phyloP scores from a whole-genome alignment of 805 yeast genomes.

The Lipomyces yamadae region DNA sequence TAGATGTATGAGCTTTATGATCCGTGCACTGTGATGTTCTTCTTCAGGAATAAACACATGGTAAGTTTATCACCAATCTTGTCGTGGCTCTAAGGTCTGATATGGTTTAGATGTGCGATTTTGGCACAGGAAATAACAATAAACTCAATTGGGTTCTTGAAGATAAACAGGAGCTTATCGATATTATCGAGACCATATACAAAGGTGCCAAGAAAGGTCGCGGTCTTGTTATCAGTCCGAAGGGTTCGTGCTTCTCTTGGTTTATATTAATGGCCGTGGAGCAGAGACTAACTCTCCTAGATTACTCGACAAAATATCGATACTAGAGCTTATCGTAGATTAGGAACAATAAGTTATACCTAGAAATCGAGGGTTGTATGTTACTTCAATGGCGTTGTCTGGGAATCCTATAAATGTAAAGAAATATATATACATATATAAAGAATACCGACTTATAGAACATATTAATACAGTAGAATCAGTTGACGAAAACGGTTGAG shows the following conservation, averaged over 20 bases:
- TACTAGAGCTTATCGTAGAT: constrained; percentile 20
- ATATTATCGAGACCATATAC: constrained; percentile 84
- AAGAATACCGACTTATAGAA: neutral
- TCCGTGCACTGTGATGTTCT: constrained; percentile 91
- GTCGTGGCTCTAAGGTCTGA: neutral
- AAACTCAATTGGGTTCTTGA: constrained; percentile 80
- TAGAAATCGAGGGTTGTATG: neutral
- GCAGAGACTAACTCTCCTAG: constrained; percentile 10
- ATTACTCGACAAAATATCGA: constrained; percentile 41
- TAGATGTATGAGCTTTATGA: constrained; percentile 88
- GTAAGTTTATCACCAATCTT: constrained; percentile 13
- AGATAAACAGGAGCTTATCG: constrained; percentile 87
- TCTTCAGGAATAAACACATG: constrained; percentile 65
- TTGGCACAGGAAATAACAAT: constrained; percentile 97
- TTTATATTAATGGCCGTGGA: neutral
- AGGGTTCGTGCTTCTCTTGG: constrained; percentile 40
- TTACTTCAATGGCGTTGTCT: neutral
- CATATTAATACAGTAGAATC: too few species aligned
- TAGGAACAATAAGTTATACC: neutral
- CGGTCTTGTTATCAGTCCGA: constrained; percentile 87
- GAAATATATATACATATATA: neutral
- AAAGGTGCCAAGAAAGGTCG: constrained; percentile 92
- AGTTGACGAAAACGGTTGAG: too few species aligned
- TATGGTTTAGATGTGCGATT: constrained; percentile 77
- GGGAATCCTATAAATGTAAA: neutral